phyloP scores from a whole-genome alignment of 345 rosid species.

The Erucastrum elatum region DNA sequence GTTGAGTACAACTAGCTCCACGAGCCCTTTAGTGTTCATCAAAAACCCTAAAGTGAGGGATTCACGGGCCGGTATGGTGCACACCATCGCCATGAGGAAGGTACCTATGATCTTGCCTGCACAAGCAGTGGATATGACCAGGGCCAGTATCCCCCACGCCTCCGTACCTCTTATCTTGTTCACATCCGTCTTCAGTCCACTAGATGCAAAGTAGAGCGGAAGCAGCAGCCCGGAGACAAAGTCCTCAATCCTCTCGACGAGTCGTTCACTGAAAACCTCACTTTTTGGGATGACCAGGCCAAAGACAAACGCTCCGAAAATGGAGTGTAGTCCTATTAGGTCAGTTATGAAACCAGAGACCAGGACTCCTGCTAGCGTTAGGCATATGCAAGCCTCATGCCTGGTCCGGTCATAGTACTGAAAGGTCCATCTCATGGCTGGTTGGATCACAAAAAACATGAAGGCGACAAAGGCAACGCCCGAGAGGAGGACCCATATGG shows the following conservation, averaged over 20 bases:
- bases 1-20: not conserved
- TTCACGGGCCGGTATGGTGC: constrained; percentile 2
- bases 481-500: constrained; percentile 5
- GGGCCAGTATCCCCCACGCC: not conserved
- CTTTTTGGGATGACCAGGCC: not conserved
- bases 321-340: not conserved
- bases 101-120: constrained; percentile 5
- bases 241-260: not conserved
- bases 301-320: not conserved
- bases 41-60: constrained; percentile 3
- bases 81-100: not conserved
- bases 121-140: not conserved
- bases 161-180: not conserved
- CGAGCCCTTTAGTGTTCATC: constrained; percentile 3
- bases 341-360: not conserved
- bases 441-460: constrained; percentile 1
- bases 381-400: constrained; percentile 3
- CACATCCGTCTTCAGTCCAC: not conserved
- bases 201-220: constrained; percentile 3
- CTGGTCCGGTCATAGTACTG: not conserved
- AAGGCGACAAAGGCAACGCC: not conserved
- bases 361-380: not conserved
- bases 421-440: not conserved
- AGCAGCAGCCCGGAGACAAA: not conserved
- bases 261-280: not conserved